phyloP scores from a whole-genome alignment of 768 basidiomycete species.

The Termitomyces sp. region DNA sequence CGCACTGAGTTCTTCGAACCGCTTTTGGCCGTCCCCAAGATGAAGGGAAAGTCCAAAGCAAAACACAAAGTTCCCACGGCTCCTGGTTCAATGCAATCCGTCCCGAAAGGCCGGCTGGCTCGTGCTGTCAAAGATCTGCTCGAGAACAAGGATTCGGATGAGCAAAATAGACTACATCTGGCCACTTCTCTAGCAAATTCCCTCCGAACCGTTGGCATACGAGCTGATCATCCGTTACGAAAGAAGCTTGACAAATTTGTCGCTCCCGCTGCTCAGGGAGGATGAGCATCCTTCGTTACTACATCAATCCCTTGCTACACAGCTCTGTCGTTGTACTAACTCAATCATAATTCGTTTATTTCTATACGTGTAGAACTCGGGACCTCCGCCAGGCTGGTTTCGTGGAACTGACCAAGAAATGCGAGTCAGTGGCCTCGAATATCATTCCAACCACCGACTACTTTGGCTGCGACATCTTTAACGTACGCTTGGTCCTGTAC shows the following conservation, averaged over 20 bases:
- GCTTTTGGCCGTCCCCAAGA: constrained; percentile 61
- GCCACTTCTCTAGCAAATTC: constrained; percentile 46
- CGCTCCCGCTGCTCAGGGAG: constrained; percentile 15
- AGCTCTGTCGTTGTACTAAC: background rate
- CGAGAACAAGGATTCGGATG: constrained; percentile 43
- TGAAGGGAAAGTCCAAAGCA: constrained; percentile 48
- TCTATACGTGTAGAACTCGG: background rate
- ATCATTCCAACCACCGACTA: too few relatives aligned
- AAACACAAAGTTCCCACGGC: constrained; percentile 46
- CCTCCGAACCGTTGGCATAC: constrained; percentile 51
- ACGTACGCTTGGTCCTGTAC: too few relatives aligned
- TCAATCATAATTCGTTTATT: background rate
- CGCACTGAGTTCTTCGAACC: constrained; percentile 70
- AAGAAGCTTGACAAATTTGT: constrained; percentile 62
- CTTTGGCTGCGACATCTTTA: background rate
- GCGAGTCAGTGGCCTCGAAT: background rate
- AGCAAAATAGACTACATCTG: constrained; percentile 40
- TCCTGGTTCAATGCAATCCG: constrained; percentile 31
- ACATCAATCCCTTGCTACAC: background rate
- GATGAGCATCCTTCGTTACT: background rate
- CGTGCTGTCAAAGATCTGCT: constrained; percentile 63
- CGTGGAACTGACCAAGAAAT: background rate
- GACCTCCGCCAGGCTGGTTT: too few relatives aligned
- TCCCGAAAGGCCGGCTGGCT: constrained; percentile 63
- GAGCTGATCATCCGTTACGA: constrained; percentile 59